Base-by-base conservation (phyloP, 805 yeast species). In the Sporopachydermia lactativora region DNA sequence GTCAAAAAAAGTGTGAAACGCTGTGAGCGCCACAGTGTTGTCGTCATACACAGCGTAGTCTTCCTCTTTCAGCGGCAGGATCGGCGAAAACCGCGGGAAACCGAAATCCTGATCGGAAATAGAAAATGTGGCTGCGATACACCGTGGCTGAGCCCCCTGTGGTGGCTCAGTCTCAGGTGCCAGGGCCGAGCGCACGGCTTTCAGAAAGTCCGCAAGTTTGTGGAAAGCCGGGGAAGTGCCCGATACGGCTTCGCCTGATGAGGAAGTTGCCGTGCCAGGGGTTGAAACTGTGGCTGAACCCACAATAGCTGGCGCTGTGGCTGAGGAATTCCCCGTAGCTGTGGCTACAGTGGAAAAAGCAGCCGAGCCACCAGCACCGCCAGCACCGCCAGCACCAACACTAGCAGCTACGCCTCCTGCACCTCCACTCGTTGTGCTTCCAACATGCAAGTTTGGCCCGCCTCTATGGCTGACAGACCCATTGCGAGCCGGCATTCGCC, bases 31-130 rank as follows among this genome's bases (percentile, higher is more conserved):
- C 43, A 44, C 35, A 18, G 75, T 5, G 61, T 80, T 37, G 62
- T 68, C 44, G 84, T 75, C 16, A 66, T 73, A 77, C 50, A 55
- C 81, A 24, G 59, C 64, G 36, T 80, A 79, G 45, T 81, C 81
- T 59, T 81, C 82, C 58, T 65, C 80, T 17, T 81, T 81, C 58
- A 80, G 92, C 53, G 94, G 94, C 14, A 68, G 64, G 45, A 65
- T 67, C 42, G 52, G 52, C 43, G 37, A 52, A 44, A 19, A 45
- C 51, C 35, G 50, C 49, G 24, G 47, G 46, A 16, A 39, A 41
- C 18, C 18, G 38, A 14, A n/a, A 8, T 13, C 6, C 14, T 19
- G 16, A 5, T 8, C 11, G 13, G 17, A 6, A 15, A 15, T 16
- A 11, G 11, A 36, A 36, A 14, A 15, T 36, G 19, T 36, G 13